These are phyloP conservation scores for Phytophthora aleatoria DNA, from an alignment of 352 stramenopile species.

Conservation along the genomic window DNA sequence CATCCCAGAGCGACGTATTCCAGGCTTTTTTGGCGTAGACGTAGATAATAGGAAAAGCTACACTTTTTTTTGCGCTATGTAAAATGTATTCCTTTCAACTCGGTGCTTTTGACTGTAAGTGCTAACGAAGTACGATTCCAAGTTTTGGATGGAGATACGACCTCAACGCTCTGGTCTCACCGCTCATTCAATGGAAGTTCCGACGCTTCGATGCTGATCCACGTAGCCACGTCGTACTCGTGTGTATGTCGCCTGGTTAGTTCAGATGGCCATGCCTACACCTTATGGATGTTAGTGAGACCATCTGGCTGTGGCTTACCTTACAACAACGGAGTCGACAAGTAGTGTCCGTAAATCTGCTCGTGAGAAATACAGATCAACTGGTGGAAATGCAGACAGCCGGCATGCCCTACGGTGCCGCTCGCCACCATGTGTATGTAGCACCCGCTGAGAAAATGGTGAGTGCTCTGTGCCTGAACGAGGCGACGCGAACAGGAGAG, in stretches of 20 bases:
- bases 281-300: background rate
- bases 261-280: constrained; percentile 13
- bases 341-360: background rate
- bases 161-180: background rate
- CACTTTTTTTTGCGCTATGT: constrained; percentile 28
- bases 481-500: background rate
- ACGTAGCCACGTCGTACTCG: constrained; percentile 2
- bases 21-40: constrained; percentile 54
- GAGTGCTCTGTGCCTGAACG: constrained; percentile 9
- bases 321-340: background rate
- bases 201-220: background rate
- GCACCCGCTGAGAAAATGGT: background rate
- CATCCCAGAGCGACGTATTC: constrained; percentile 50
- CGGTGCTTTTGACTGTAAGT: background rate
- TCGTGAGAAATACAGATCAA: constrained; percentile 25
- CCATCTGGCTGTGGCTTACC: constrained; percentile 9
- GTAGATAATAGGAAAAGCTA: constrained; percentile 14
- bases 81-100: constrained; percentile 19
- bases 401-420: background rate
- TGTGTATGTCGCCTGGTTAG: constrained; percentile 3
- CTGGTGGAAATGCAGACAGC: constrained; percentile 15
- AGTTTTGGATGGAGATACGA: too few relatives aligned
- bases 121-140: too few relatives aligned
- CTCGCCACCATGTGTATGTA: constrained; percentile 1
- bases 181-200: constrained; percentile 11